Evolutionary conservation across 1,284 basidiomycete genomes (phyloP), one percentile per base, ranked within the genome.

Genomic region (Malassezia psittaci): DNA sequence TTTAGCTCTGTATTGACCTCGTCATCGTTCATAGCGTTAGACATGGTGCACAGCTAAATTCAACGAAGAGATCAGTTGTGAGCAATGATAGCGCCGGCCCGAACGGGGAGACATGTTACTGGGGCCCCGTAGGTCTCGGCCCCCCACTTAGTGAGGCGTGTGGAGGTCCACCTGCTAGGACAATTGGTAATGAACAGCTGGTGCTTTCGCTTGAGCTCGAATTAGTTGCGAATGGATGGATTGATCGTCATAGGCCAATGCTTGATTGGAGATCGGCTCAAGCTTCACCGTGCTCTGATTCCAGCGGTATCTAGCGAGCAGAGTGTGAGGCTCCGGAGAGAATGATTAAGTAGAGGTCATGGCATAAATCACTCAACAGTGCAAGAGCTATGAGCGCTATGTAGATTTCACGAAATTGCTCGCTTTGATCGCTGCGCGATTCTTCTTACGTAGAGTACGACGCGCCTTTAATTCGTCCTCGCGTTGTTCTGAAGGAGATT

Each of bases 1-100:
- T 90, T 94, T 88, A 96, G 90, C 81, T 96, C 91, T 69, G 79
- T 86, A 74, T 90, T 80, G 37, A 96, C 91, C 79, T 96, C 91
- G 71, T 93, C 90, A 74, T 96, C 93, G 75, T 91, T 93, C 64
- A 96, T 80, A 19, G 90, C 83, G 48, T 78, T 76, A 58, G 77
- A 70, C 69, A 70, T 69, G 50, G 32, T 63, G 33, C 18, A 47
- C 45, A 21, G 45, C 43, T 24, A 29, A 8, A 45, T 13, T 12
- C 7, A 3, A 37, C 33, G 21, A 29, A 29, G 4, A 29, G 24
- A 29, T 19, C 41, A 29, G 19, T 21, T 45, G 54, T 48, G 47
- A 38, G 54, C 41, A 51, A 47, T 50, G 54, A 50, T 54, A 41
- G 34, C 33, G 19, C 37, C 16, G 42, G 33, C 47, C 43, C 47